Evolutionary conservation across 1,284 basidiomycete genomes (phyloP), one percentile per base, ranked within the genome.

Genomic region (Melampsora abietis-canadensis): DNA sequence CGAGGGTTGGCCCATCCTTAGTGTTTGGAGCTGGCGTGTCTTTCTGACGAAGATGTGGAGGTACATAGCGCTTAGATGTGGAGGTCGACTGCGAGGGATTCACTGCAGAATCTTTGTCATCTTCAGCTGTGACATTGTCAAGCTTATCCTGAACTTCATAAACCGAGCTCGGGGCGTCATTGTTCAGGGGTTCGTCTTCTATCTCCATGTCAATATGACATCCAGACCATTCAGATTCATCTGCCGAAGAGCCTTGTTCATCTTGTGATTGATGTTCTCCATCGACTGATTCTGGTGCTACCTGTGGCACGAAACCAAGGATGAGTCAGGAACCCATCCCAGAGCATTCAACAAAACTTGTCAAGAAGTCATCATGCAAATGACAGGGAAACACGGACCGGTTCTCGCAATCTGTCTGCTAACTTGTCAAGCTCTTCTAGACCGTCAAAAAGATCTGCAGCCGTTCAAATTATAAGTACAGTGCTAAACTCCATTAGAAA

Each of bases 371-470:
- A 40, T 12, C 6, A 8, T 12, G 37, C 8, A 12, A 40, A 40
- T 40, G 6, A 40, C 4, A 54, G 1, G 4, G 51, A n/a, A 54
- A n/a, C 51, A 27, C 51, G 4, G 24, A 54, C 51, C 51, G 51
- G 17, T 27, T 54, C n/a, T 54, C 24, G 6, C 24, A 73, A 46
- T 40, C 40, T 60, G 48, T 73, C 70, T 15, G 65, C 63, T 4
- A 73, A n/a, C 37, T 75, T 47, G 37, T 75, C 72, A 21, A 75
- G 57, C 46, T 61, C 57, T 40, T 75, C 63, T 40, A 75, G 46
- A 2, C 59, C 72, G 48, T 75, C 72, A 62, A 75, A 75, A n/a
- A 75, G 48, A 67, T 75, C 72, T 75, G 44, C 6, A 37, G 27
- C n/a, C n/a, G 7, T 54, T 54, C 17, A 7, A 40, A 40, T 40